A percentile compares a stretch with the other conserved stretches of the same genome.
These are phyloP conservation scores for Ceratobasidium sp. DNA, from an alignment of 1,284 basidiomycete species.

Conservation along the genomic window DNA sequence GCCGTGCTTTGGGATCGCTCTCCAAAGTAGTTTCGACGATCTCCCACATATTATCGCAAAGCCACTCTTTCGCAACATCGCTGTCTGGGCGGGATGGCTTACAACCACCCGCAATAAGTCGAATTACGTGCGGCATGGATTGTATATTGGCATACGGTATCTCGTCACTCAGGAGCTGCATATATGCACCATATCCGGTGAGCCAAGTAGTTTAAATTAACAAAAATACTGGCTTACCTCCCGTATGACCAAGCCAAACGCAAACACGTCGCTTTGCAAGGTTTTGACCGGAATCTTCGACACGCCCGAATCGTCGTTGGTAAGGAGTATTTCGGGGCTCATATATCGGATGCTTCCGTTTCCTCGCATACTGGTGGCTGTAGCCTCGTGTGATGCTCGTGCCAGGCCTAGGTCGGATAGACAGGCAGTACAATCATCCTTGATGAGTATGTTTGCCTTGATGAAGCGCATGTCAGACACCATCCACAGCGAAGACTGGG, in stretches of 20 bases:
- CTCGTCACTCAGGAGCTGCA: conserved; percentile 25
- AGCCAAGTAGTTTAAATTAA: background rate
- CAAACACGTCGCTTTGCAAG: conserved; percentile 29
- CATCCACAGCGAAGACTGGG: background rate
- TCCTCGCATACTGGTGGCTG: conserved; percentile 15
- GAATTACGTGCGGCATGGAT: conserved; percentile 13
- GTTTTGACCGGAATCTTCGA: conserved; percentile 19
- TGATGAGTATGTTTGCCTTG: conserved; percentile 28
- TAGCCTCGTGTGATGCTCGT: conserved; percentile 17
- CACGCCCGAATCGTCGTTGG: conserved; percentile 7
- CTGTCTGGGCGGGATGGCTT: conserved; percentile 8
- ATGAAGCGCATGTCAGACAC: background rate
- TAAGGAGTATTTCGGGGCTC: conserved; percentile 33
- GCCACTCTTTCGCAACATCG: conserved; percentile 13
- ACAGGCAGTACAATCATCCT: conserved; percentile 29
- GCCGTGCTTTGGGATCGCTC: conserved; percentile 4
- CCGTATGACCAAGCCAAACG: conserved; percentile 28
- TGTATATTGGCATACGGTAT: conserved; percentile 13
- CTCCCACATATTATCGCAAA: conserved; percentile 35
- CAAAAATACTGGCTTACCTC: conserved; percentile 15
- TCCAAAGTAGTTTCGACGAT: conserved; percentile 4
- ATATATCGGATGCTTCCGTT: conserved; percentile 34
- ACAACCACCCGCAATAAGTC: conserved; percentile 17
- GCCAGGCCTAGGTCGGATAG: conserved; percentile 29
- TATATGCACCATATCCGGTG: background rate